Evolutionary conservation across 116 monocot genomes (phyloP), one percentile per base, ranked within the genome.

Genomic region (Dioscorea cayenensis): DNA sequence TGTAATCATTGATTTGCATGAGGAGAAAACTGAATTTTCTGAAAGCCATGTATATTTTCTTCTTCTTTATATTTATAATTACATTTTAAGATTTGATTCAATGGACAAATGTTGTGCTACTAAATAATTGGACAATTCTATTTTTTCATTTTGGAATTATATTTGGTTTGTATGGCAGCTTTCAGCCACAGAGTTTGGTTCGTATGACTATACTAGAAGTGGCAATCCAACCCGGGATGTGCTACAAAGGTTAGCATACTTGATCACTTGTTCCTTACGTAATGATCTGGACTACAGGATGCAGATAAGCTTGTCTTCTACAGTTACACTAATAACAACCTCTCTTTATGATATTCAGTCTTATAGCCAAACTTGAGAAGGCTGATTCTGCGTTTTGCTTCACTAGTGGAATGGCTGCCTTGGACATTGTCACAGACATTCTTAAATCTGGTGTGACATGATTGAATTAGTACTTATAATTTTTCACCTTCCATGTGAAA

Each of bases 371-470:
- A 81, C 86, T 97, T 65, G 96, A 97, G 83, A 97, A 92, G 83
- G 96, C 96, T 50, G 88, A 92, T 68, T 77, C 75, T 43, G 92
- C 92, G 62, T 87, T 97, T 79, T 92, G 96, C 82, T 97, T 90
- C 83, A 90, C 92, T 58, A 97, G 92, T 77, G 96, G 96, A 72
- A 97, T 97, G 96, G 90, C 96, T 71, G 90, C 92, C 73, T 79
- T 97, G 37, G 74, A 88, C 69, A 76, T 82, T 36, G 83, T 90
- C n/a, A 83, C 82, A 20, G 86, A 88, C 72, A 86, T 97, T 72
- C 52, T 97, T 78, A 77, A 82, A 77, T 25, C 86, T 76, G 93
- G 96, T 92, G 29, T 43, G 71, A 14, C 28, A 32, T 49, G 65
- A 27, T 28, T 69, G 20, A 21, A 32, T 32, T 32, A 32, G 4